Evolutionary conservation across 208 protist species (phyloP).

Genomic region (Crithidia bombi): DNA sequence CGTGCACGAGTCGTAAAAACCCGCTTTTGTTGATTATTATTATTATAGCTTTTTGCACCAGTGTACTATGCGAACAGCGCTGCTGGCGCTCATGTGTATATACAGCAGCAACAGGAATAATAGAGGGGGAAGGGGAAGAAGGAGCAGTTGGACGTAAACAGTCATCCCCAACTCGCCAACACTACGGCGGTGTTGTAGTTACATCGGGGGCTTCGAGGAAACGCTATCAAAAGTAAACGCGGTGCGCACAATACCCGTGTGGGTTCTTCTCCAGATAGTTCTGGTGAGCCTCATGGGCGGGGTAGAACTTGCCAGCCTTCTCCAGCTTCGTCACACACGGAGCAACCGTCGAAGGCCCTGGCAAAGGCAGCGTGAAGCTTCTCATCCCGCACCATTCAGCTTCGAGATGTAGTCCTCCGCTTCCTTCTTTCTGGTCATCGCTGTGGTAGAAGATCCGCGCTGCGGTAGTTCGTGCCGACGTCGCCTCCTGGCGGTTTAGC

Average conservation of each 20-base stretch:
- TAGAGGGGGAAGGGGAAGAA: not conserved
- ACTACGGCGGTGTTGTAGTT: too few species aligned
- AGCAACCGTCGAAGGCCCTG: conserved; percentile 70
- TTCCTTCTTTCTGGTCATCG: conserved; percentile 81
- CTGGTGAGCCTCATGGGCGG: conserved; percentile 91
- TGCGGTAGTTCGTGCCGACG: conserved; percentile 95
- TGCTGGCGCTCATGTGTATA: not conserved
- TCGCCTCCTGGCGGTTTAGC: conserved; percentile 91
- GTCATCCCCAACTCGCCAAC: too few species aligned
- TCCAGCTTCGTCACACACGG: conserved; percentile 75
- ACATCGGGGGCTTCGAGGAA: too few species aligned
- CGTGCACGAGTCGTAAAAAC: too few species aligned
- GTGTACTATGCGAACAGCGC: too few species aligned
- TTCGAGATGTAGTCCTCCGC: conserved; percentile 80
- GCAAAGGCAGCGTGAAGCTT: conserved; percentile 64
- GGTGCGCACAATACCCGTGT: conserved; percentile 78
- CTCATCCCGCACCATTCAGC: conserved; percentile 65
- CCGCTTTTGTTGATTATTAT: too few species aligned
- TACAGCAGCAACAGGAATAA: not conserved
- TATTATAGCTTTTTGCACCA: too few species aligned
- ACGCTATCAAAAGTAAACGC: conserved; percentile 63
- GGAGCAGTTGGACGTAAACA: not conserved
- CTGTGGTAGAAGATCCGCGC: conserved; percentile 92
- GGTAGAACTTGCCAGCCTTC: conserved; percentile 70
- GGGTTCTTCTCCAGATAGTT: conserved; percentile 87